phyloP scores from a whole-genome alignment of 768 basidiomycete genomes.

The Phylloporus rhodoxanthus region DNA sequence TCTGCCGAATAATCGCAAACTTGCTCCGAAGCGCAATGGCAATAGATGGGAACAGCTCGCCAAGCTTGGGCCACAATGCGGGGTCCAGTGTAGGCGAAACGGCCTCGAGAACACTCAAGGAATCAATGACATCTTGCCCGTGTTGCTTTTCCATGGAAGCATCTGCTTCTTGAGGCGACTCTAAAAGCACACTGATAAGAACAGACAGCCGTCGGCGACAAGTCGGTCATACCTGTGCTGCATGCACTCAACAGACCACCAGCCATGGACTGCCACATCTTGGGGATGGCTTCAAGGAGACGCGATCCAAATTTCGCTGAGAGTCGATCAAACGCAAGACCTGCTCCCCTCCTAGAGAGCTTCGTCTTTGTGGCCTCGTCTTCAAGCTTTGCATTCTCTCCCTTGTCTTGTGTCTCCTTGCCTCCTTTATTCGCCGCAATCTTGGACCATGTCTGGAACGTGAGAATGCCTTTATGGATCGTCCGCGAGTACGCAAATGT shows the following conservation, averaged over 20 bases:
- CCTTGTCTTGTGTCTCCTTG: constrained; percentile 40
- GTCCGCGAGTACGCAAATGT: constrained; percentile 71
- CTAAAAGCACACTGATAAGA: constrained; percentile 29
- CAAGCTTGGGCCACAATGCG: constrained; percentile 62
- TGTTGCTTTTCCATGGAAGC: constrained; percentile 59
- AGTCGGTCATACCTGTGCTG: constrained; percentile 46
- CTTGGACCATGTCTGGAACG: constrained; percentile 49
- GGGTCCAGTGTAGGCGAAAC: constrained; percentile 71
- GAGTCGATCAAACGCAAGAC: constrained; percentile 73
- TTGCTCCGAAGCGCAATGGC: constrained; percentile 73
- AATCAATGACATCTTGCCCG: constrained; percentile 90
- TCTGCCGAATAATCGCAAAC: constrained; percentile 86
- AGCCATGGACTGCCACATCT: constrained; percentile 92
- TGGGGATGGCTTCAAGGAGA: constrained; percentile 78
- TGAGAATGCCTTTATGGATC: constrained; percentile 66
- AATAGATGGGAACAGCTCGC: constrained; percentile 70
- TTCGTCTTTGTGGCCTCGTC: constrained; percentile 55
- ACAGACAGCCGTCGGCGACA: not conserved
- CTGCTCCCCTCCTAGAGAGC: constrained; percentile 80
- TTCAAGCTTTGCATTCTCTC: constrained; percentile 39
- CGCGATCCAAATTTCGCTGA: constrained; percentile 68
- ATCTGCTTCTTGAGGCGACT: constrained; percentile 55
- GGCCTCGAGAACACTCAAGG: constrained; percentile 82
- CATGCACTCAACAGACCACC: constrained; percentile 69
- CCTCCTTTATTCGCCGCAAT: constrained; percentile 31